Evolutionary conservation across 2,329 filamentous ascomycete species (phyloP).

Genomic region (Talaromyces sp.): DNA sequence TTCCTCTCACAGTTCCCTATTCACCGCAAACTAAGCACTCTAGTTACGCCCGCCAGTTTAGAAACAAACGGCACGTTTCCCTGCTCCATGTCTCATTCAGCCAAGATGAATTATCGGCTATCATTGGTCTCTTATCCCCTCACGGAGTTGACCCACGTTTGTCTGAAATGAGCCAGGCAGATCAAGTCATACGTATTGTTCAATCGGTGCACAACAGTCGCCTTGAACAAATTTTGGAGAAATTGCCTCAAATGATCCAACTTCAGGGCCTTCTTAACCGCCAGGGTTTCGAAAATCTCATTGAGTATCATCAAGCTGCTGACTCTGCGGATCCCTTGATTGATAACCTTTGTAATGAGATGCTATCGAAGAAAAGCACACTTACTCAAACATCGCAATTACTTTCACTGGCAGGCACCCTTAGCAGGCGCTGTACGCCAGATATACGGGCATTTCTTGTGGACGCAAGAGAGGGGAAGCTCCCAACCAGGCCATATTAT

Average conservation of each 20-base stretch:
- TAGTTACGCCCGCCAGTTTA: slow-evolving; percentile 20
- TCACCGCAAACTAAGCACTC: slow-evolving; percentile 20
- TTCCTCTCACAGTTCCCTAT: slow-evolving; percentile 21
- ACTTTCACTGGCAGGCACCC: slow-evolving; percentile 19
- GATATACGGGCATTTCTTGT: slow-evolving; percentile 27
- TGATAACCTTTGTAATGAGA: slow-evolving; percentile 13
- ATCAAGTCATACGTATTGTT: slow-evolving; percentile 25
- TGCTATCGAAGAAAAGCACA: background rate
- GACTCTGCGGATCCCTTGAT: slow-evolving; percentile 8
- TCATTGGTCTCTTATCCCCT: slow-evolving; percentile 24
- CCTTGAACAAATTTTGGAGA: slow-evolving; percentile 14
- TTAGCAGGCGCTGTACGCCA: slow-evolving; percentile 23
- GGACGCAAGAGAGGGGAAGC: slow-evolving; percentile 24
- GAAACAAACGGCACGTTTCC: background rate
- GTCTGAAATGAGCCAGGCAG: slow-evolving; percentile 25
- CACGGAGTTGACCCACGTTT: slow-evolving; percentile 15
- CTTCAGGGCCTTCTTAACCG: slow-evolving; percentile 18
- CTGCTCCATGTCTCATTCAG: slow-evolving; percentile 32
- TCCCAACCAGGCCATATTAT: slow-evolving; percentile 24
- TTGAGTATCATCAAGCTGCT: slow-evolving; percentile 16
- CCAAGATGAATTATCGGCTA: slow-evolving; percentile 25
- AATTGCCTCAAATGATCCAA: slow-evolving; percentile 20
- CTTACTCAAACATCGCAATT: slow-evolving; percentile 12
- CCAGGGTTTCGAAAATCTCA: slow-evolving; percentile 17
- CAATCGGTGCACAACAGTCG: slow-evolving; percentile 13